A percentile compares a stretch with the other conserved stretches of the same genome.
phyloP scores from a whole-genome alignment of 306 rosid species.

The Prunus dulcis region DNA sequence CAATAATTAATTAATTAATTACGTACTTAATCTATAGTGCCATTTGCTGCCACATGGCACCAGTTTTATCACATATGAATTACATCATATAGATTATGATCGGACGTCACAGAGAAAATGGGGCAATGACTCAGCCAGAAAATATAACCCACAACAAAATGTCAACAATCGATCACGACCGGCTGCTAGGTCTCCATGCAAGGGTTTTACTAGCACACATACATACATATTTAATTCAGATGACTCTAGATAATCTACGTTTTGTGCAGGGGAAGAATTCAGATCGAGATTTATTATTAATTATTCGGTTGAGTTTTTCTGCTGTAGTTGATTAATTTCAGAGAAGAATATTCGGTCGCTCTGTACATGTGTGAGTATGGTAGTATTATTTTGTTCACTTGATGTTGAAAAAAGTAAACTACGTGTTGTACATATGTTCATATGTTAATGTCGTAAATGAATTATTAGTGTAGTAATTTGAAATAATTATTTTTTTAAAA shows the following conservation, averaged over 20 bases:
- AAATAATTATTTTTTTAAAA: fast-evolving
- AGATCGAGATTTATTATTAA: not conserved
- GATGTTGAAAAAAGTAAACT: too few species aligned
- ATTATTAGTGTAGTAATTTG: too few species aligned
- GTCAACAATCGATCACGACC: not conserved
- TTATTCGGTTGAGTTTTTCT: too few species aligned
- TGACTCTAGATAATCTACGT: too few species aligned
- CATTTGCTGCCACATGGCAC: not conserved
- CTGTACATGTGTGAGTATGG: too few species aligned
- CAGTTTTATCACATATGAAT: not conserved
- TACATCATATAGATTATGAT: not conserved
- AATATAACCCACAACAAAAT: not conserved
- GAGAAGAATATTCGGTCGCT: too few species aligned
- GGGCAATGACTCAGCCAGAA: not conserved
- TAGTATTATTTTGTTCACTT: too few species aligned
- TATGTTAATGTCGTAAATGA: too few species aligned
- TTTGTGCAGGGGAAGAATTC: not conserved
- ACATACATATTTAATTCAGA: not conserved
- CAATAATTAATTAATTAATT: not conserved
- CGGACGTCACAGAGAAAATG: not conserved
- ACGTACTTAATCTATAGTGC: too few species aligned
- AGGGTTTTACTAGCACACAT: not conserved
- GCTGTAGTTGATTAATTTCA: too few species aligned
- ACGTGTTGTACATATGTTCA: too few species aligned
- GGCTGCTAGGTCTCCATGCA: slow-evolving; percentile 5